Evolutionary conservation across 1,284 basidiomycete genomes (phyloP), one percentile per base, ranked within the genome.

Genomic region (Ganoderma meredithae): DNA sequence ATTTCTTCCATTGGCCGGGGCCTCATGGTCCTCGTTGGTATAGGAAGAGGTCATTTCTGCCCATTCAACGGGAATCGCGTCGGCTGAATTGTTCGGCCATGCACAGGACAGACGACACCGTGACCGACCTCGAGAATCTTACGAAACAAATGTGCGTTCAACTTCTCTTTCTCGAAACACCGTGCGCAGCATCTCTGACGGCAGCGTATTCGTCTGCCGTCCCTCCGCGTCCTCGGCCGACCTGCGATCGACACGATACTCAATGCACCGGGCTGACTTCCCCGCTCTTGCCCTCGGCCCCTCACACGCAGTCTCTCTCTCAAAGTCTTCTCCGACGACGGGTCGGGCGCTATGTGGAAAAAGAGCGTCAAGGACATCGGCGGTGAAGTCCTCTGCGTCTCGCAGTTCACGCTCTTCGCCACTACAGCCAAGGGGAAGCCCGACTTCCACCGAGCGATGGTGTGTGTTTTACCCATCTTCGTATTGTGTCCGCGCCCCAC

Each of bases 381-480:
- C 40, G 95, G 95, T 64, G 95, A 96, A 65, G 86, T 97, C 15
- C 85, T 97, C 31, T 96, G 95, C 74, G 94, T 96, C 17, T 96
- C 95, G 0, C 95, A 97, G 74, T 97, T 97, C 79, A 97, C 95
- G 0, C 84, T 97, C 19, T 82, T 95, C 75, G 95, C 95, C n/a
- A 91, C 91, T 72, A 96, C 95, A 9, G 83, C 85, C 68, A 96
- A 96, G 79, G 95, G 95, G 25, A 95, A 96, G 76, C 95, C 92
- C 47, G 95, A 97, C 79, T 97, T 97, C 78, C 95, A 97, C 80
- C 86, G 86, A 63, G 94, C 95, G 4, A 96, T 97, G 95, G 95
- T 93, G 71, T 59, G 81, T 77, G 62, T 68, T 49, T 33, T 41
- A 55, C 52, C 15, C 68, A 63, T 33, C 44, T 47, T 58, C 58